Base-by-base conservation (phyloP, 331 rosid species). In the Rhamnella rubrinervis region DNA sequence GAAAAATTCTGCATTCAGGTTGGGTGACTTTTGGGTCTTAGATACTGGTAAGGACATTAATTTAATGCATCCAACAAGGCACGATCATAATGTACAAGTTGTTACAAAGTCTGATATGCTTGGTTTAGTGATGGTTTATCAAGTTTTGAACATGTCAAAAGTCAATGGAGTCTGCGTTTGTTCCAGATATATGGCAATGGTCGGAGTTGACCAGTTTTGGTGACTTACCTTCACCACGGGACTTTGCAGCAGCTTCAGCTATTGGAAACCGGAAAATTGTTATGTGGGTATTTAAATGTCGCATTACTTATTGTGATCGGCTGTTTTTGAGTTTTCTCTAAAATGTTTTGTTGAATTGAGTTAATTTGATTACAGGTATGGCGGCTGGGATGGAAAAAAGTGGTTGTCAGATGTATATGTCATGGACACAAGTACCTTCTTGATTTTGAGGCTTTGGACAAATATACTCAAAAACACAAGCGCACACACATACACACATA, bases 351-450 rank as follows among this genome's bases (percentile, higher is more conserved):
- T 21, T 50, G 67, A 65, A 70, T 46, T 35, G 49, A 55, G 60
- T 67, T 73, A 39, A 50, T 68, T 63, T 55, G 76, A 75, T 64
- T 84, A 76, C 84, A 93, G 98, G 96, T 86, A 81, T 80, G 98
- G 98, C 68, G 98, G 98, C 63, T 93, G 98, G 98, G 98, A 93
- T 71, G 98, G 98, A 38, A 93, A 91, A 73, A 93, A 85, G 84
- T 93, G 98, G 97, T 68, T 93, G 73, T 88, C 98, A 9, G 97
- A 93, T 80, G 97, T 91, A 47, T 93, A 82, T 80, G 89, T 91
- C 77, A 74, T 93, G 86, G 97, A 93, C 81, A 91, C 98, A 72
- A 93, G 98, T 93, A 91, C 67, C 56, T 61, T 37, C 49, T 28
- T 68, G 74, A 41, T 64, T 66, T 56, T 35, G 17, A 20, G 66